Base-by-base conservation (phyloP, 1,284 basidiomycete species). In the Chalciporus piperatoides region DNA sequence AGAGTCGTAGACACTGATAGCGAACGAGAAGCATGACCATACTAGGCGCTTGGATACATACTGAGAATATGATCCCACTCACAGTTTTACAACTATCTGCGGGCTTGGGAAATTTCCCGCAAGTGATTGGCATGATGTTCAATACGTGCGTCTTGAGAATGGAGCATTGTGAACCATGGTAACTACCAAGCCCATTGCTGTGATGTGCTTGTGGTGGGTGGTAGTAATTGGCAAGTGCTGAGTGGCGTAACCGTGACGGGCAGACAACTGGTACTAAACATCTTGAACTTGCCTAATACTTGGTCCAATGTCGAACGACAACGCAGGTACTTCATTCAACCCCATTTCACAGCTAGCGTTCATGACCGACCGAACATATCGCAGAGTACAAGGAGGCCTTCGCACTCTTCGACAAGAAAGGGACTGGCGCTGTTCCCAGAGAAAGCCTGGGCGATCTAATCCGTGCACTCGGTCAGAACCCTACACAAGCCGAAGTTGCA, bases 361-460 rank as follows among this genome's bases (percentile, higher is more conserved):
- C 12, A 6, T 17, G 15, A 47, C 36, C 57, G 33, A 62, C 49
- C 6, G 8, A 44, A 9, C 25, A 23, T 43, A 33, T 32, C 44
- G 28, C 74, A 90, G 92, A 95, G 72, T 94, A 93, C 79, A 92
- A 92, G 63, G 94, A 97, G 71, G 95, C 95, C 5, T 97, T 98
- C 65, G 93, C 94, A 28, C 85, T 99, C 23, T 98, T 98, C 68
- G 96, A 99, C 77, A 99, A 99, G 77, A 86, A 87, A 61, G 95
- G 96, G 27, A 92, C 90, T 2, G 93, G 94, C 15, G 79, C 87
- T 37, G 91, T 99, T 30, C 86, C 92, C 8, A 77, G 90, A 14
- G 91, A 95, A 59, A 89, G 86, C 0, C 77, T 99, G 1, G 96
- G 96, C n/a, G 96, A 99, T 71, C 82, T 99, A 6, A 75, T 99